Evolutionary conservation across 1,284 basidiomycete species (phyloP), one percentile per base, ranked within the genome.

Genomic region (Trametes versicolor): DNA sequence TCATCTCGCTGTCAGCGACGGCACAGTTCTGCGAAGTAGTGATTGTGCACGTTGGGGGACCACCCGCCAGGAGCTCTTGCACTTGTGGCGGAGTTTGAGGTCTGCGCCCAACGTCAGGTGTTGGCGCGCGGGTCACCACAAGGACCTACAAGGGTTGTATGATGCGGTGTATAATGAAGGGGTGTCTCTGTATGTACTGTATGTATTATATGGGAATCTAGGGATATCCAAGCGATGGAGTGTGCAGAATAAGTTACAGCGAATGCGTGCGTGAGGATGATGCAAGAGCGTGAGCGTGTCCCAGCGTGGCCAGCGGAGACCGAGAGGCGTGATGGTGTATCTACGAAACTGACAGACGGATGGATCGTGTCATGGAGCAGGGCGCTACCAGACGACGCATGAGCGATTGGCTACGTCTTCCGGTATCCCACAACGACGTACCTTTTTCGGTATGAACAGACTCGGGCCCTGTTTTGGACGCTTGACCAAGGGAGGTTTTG

Each of bases 361-460:
- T 10, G 23, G 37, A 32, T 32, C 17, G 36, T 29, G 51, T 45
- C 34, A 60, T 21, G 56, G 45, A 13, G 29, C 56, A 55, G 60
- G 54, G 29, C 52, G 60, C 60, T 62, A 45, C 0, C 4, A 15
- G 19, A 27, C 17, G 2, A 6, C 21, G 37, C 4, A 47, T 61
- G 13, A 54, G 56, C 27, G 29, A 27, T 2, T 1, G 19, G 15
- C 19, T 21, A n/a, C 15, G 2, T 5, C 12, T n/a, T 19, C 23
- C 12, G 37, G 1, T 13, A 8, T 10, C 37, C 17, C 19, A 25
- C 15, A 12, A 25, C 27, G 10, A 27, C 69, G 49, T 27, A 70
- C 70, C 67, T 72, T 71, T 60, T 75, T 77, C 0, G 77, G 77
- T 36, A 78, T 77, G 58, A 78, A 78, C 25, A 78, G 23, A 53